Base-by-base conservation (phyloP, 2,329 filamentous ascomycete genomes). In the Trichoderma harzianum region DNA sequence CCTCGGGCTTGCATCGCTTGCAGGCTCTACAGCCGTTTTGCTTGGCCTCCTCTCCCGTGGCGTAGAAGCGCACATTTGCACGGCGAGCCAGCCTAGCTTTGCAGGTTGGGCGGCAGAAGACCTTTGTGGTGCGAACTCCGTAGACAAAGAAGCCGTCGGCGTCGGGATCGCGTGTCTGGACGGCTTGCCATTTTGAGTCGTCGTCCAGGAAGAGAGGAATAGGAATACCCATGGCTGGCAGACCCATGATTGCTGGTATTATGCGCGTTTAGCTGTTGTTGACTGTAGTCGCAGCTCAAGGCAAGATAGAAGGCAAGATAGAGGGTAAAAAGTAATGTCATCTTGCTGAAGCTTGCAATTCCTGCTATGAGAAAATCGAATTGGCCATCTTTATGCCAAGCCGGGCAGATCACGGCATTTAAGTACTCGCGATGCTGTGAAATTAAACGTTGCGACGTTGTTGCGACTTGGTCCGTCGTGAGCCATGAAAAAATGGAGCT, bases 101-200 rank as follows among this genome's bases (percentile, higher is more conserved):
- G 77, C 89, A 91, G 24, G 84, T 88, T 1, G 89, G 88, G 1
- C 89, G 85, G 77, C 89, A 91, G 79, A 89, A 91, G 72, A 85
- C 82, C 73, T 80, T 79, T n/a, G 84, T 85, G 0, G 83, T 83
- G 66, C 78, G 78, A 5, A 85, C 84, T 64, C 74, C 83, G 75
- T 85, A 85, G 61, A 85, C 78, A 68, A 85, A 85, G 67, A 74
- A 73, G 66, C 81, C 80, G 73, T 83, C 81, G 32, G 82, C 80
- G 39, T 71, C 69, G 39, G 82, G 61, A 66, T 83, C 78, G 69
- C 82, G 80, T 7, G 76, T 73, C 18, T 76, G 76, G 6, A 84
- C 77, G 14, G 82, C 82, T 30, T 75, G 74, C 82, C 82, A 84
- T 28, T 80, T 79, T 36, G 76, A 76, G 14, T 73, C 72, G 30